These are phyloP conservation scores for Macaranga tanarius DNA, from an alignment of 441 rosid genomes.

Conservation along the genomic window DNA sequence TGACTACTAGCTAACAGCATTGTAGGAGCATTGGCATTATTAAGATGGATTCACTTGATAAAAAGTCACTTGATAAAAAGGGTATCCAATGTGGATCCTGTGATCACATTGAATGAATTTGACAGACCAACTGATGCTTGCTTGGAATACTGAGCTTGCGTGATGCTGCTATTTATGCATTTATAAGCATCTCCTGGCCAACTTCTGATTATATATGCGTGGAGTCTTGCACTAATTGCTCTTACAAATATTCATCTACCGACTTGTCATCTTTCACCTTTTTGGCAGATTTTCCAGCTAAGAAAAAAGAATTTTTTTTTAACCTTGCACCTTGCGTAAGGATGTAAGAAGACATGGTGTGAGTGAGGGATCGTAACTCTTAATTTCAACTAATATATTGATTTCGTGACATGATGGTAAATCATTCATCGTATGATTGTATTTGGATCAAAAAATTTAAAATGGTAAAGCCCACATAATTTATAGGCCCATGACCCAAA, in stretches of 20 bases:
- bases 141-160: neutral
- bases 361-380: too few relatives aligned
- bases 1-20: too few relatives aligned
- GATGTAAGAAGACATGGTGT: too few relatives aligned
- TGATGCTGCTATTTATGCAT: too few relatives aligned
- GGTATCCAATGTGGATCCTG: slow-evolving; percentile 7
- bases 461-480: too few relatives aligned
- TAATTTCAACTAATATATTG: too few relatives aligned
- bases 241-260: slow-evolving; percentile 3
- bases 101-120: slow-evolving; percentile 11
- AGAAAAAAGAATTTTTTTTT: too few relatives aligned
- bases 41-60: neutral
- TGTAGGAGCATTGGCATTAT: neutral
- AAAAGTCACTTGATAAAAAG: neutral
- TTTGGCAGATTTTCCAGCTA: neutral
- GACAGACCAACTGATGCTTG: neutral
- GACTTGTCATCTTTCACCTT: neutral
- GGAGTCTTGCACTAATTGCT: neutral
- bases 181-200: neutral
- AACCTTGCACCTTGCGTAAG: too few relatives aligned
- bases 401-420: too few relatives aligned
- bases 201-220: neutral
- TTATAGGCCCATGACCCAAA: too few relatives aligned
- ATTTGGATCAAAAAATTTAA: too few relatives aligned
- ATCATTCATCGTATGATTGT: too few relatives aligned